A percentile compares a stretch with the other conserved stretches of the same genome.
These are phyloP conservation scores for Macrotyloma uniflorum DNA, from an alignment of 306 rosid genomes.

Conservation along the genomic window DNA sequence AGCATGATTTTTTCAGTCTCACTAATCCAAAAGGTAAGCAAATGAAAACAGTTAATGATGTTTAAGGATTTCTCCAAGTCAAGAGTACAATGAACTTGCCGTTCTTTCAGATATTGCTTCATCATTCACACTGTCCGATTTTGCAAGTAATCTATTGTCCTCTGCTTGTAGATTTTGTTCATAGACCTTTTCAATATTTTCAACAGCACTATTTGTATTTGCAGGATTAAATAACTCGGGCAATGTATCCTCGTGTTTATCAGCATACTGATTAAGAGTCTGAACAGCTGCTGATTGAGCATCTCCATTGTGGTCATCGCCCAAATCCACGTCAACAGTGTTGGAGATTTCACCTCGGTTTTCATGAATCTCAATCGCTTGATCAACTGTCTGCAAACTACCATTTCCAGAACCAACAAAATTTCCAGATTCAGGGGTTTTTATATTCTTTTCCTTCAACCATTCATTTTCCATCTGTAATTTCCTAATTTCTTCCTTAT, in stretches of 20 bases:
- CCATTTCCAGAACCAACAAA: constrained; percentile 50
- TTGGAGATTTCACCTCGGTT: constrained; percentile 55
- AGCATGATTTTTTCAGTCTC: constrained; percentile 17
- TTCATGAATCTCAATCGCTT: constrained; percentile 75
- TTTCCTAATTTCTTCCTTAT: constrained; percentile 81
- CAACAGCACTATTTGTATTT: constrained; percentile 36
- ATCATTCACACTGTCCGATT: constrained; percentile 48
- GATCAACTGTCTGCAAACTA: constrained; percentile 54
- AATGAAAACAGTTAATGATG: constrained; percentile 23
- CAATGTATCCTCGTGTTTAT: constrained; percentile 50
- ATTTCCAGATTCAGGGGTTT: constrained; percentile 48
- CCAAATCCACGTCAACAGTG: constrained; percentile 45
- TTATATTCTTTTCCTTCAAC: constrained; percentile 53
- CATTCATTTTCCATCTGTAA: constrained; percentile 74
- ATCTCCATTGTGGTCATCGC: constrained; percentile 46
- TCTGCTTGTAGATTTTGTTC: constrained; percentile 45
- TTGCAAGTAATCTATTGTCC: constrained; percentile 44
- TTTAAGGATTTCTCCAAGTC: constrained; percentile 21
- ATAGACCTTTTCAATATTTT: constrained; percentile 47
- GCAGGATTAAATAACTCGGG: constrained; percentile 47
- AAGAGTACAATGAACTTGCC: constrained; percentile 54
- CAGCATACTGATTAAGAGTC: constrained; percentile 43
- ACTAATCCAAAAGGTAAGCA: constrained; percentile 16
- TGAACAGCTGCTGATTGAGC: constrained; percentile 48
- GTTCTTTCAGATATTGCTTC: constrained; percentile 61